Evolutionary conservation across 257 asterid species (phyloP).

Genomic region (Linderniella brevidens): DNA sequence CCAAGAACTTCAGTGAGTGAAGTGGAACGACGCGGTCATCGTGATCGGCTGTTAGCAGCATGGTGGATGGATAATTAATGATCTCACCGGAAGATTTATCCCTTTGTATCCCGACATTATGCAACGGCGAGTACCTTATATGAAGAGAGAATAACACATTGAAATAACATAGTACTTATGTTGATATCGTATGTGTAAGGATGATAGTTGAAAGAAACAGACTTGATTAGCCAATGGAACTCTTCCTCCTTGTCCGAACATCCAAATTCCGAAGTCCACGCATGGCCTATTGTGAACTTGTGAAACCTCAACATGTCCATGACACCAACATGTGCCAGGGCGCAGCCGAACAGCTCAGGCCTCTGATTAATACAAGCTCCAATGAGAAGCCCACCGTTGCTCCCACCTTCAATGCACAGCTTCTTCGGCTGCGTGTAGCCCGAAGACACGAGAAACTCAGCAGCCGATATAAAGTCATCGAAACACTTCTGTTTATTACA

Average conservation of each 20-base stretch:
- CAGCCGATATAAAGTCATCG: slow-evolving; percentile 72
- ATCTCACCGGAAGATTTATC: slow-evolving; percentile 26
- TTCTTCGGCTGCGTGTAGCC: slow-evolving; percentile 83
- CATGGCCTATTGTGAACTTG: slow-evolving; percentile 96
- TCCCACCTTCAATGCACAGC: slow-evolving; percentile 95
- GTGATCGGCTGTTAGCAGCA: slow-evolving; percentile 92
- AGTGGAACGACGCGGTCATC: slow-evolving; percentile 97
- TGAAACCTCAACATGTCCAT: slow-evolving; percentile 99
- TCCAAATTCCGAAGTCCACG: slow-evolving; percentile 98
- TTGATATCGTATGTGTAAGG: no score
- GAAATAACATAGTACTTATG: background rate
- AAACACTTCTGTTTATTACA: slow-evolving; percentile 77
- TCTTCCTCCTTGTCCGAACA: slow-evolving; percentile 90
- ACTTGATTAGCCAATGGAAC: slow-evolving; percentile 78
- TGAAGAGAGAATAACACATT: background rate
- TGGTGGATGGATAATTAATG: slow-evolving; percentile 68
- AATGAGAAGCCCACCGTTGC: slow-evolving; percentile 92
- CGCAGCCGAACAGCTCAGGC: slow-evolving; percentile 96
- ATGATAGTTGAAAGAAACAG: slow-evolving; percentile 11
- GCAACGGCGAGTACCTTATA: slow-evolving; percentile 80
- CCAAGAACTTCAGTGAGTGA: slow-evolving; percentile 79
- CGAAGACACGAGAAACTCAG: slow-evolving; percentile 61
- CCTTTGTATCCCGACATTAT: slow-evolving; percentile 89
- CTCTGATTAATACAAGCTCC: slow-evolving; percentile 99
- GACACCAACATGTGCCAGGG: slow-evolving; percentile 97